Evolutionary conservation across 2,329 filamentous ascomycete species (phyloP), one percentile per base, ranked within the genome.

Genomic region (Herpotrichia juniperi): DNA sequence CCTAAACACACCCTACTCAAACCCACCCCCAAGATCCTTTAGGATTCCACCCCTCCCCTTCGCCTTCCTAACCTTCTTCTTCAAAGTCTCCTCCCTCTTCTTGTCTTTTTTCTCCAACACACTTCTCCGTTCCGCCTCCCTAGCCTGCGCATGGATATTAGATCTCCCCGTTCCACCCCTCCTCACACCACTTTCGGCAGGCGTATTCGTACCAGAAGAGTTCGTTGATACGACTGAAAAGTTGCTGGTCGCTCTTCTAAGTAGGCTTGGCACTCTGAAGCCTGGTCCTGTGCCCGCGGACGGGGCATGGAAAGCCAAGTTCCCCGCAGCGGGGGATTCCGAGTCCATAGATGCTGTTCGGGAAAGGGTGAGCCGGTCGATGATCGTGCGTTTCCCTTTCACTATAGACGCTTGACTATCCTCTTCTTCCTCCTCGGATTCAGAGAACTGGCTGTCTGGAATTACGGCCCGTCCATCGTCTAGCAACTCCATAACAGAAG

Each of bases 401-500:
- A 66, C 1, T 68, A 61, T 9, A 66, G 63, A 25, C 66, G 63
- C 12, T 67, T 63, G 64, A 25, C 64, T 66, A 12, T 56, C 26
- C 50, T 64, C 56, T 44, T 42, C 78, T n/a, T 79, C 74, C 24
- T 73, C 71, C 19, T 78, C 76, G 0, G 75, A 76, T 37, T 73
- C 68, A 17, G 67, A 64, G 56, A 61, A 64, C 57, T 76, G 67
- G 14, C 83, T 81, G 50, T 84, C 80, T 22, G 84, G 82, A 37
- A 89, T 85, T 6, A 78, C 67, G n/a, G 77, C 68, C 16, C 62
- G 63, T 0, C 79, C 79, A 32, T 84, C 83, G 46, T 96, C 92
- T 14, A 96, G 86, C 9, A 97, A 81, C 71, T 88, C 90, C 4
- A 90, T 96, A 6, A 97, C 78, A 0, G 90, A 91, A 69, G 93